Percentiles rank a stretch among this genome's conserved stretches.
phyloP scores from a whole-genome alignment of 768 basidiomycete genomes.

The Scleroderma bovista region DNA sequence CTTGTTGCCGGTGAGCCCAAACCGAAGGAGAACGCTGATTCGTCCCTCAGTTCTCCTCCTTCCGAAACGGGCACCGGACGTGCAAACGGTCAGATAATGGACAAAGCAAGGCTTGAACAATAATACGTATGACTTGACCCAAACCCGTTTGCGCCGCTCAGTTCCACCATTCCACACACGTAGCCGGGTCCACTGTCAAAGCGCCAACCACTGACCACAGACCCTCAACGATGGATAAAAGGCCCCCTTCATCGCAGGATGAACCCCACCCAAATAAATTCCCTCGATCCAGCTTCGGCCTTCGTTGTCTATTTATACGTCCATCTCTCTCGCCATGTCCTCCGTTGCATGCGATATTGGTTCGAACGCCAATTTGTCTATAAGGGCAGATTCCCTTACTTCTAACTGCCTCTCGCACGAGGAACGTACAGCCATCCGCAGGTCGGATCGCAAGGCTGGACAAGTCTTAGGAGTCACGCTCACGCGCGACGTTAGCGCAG shows the following conservation, averaged over 20 bases:
- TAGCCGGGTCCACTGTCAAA: not conserved
- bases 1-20: no score
- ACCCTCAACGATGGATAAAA: slow-evolving; percentile 1
- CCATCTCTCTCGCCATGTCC: slow-evolving; percentile 2
- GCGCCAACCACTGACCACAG: slow-evolving; percentile 1
- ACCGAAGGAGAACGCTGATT: no score
- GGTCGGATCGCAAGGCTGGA: slow-evolving; percentile 12
- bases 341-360: not conserved
- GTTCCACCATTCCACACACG: not conserved
- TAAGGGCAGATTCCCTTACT: not conserved
- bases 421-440: slow-evolving; percentile 6
- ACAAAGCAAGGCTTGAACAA: not conserved
- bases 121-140: no score
- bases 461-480: slow-evolving; percentile 12
- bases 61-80: no score
- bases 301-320: not conserved
- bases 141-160: not conserved
- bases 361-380: not conserved
- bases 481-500: slow-evolving; percentile 10
- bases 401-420: slow-evolving; percentile 6
- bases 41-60: no score
- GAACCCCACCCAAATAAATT: not conserved
- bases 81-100: no score
- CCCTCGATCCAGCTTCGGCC: not conserved
- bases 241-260: not conserved